Evolutionary conservation across 2,329 filamentous ascomycete genomes (phyloP).

Genomic region (Colletotrichum phormii): DNA sequence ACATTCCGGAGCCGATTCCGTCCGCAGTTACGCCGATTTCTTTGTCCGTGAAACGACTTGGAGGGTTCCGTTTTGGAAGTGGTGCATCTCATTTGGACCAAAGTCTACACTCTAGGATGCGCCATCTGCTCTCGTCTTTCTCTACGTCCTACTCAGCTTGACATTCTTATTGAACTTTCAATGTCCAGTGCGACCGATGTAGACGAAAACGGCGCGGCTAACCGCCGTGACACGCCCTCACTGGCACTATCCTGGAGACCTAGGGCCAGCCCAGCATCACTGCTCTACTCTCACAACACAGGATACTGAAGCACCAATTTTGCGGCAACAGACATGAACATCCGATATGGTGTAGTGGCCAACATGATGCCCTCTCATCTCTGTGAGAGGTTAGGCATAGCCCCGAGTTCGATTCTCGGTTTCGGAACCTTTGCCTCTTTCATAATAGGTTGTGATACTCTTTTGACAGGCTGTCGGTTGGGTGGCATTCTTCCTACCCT

Average conservation of each 20-base stretch:
- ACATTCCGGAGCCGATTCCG: too few relatives aligned
- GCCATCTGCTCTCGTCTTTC: too few relatives aligned
- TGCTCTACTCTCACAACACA: background rate
- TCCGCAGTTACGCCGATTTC: too few relatives aligned
- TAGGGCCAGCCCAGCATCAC: background rate
- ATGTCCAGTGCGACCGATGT: too few relatives aligned
- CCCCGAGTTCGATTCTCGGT: conserved; percentile 36
- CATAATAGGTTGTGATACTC: background rate
- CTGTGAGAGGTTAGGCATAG: conserved; percentile 28
- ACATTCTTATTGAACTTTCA: too few relatives aligned
- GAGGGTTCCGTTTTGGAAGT: too few relatives aligned
- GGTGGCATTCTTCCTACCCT: too few relatives aligned
- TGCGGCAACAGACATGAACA: fast-evolving
- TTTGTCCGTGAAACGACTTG: too few relatives aligned
- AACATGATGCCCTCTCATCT: too few relatives aligned
- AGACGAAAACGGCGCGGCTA: background rate
- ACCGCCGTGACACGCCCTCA: background rate
- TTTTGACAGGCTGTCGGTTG: background rate
- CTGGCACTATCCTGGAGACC: background rate
- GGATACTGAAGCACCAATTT: background rate
- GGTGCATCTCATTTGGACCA: too few relatives aligned
- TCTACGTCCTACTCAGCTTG: too few relatives aligned
- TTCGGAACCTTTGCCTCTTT: conserved; percentile 18
- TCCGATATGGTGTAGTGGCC: conserved; percentile 37
- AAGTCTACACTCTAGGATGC: too few relatives aligned